These are phyloP conservation scores for Neonothopanus nambi DNA, from an alignment of 1,284 basidiomycete genomes.

Conservation along the genomic window DNA sequence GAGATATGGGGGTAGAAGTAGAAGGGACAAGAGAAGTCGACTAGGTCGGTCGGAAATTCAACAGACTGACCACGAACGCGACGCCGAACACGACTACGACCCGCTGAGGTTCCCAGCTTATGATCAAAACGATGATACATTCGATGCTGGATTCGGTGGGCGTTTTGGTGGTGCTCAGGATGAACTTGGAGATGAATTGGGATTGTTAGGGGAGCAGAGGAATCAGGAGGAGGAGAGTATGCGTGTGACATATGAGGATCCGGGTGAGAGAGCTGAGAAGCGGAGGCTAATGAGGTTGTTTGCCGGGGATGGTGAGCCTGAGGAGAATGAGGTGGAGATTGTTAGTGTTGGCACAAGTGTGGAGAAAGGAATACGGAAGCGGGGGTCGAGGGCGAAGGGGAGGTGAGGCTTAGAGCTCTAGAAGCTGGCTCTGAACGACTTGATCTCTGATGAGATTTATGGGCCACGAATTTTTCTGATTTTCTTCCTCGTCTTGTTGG, in stretches of 20 bases:
- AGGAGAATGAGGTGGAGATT: constrained; percentile 1
- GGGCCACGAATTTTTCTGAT: no score
- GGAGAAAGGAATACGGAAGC: neutral
- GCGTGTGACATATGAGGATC: constrained; percentile 69
- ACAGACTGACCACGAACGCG: no score
- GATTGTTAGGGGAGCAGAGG: no score
- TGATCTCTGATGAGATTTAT: no score
- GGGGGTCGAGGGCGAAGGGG: neutral
- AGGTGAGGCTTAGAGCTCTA: no score
- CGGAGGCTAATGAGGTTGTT: constrained; percentile 17
- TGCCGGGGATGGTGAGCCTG: neutral
- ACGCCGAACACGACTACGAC: no score
- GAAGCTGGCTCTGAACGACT: no score
- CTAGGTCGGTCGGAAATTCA: no score
- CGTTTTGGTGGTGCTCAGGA: no score
- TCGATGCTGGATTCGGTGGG: constrained; percentile 7
- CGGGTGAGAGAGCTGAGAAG: constrained; percentile 57
- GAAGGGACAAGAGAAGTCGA: neutral
- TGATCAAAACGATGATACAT: constrained; percentile 10
- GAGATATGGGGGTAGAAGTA: neutral
- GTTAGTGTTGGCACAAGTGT: neutral
- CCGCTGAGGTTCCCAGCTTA: neutral
- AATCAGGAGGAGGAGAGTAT: constrained; percentile 42
- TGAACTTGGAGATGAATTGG: no score
- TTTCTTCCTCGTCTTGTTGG: no score